Percentiles rank a stretch among this genome's conserved stretches.
Evolutionary conservation across 768 basidiomycete species (phyloP).

Genomic region (Leucogyrophana mollusca): DNA sequence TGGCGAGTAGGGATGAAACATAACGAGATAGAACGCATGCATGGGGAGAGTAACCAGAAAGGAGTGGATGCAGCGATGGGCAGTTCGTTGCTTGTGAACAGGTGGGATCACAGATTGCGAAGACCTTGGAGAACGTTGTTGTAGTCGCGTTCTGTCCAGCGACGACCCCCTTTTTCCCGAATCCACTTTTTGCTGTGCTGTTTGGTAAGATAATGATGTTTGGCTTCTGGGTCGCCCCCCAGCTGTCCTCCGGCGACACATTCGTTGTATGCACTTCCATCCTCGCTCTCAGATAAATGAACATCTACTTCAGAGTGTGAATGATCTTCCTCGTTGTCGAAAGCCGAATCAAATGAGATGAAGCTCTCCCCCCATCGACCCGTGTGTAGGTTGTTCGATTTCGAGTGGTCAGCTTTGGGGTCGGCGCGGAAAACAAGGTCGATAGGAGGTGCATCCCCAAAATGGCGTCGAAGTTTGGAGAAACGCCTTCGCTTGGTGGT

Average conservation of each 20-base stretch:
- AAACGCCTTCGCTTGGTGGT: conserved; percentile 29
- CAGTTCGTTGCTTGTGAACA: background rate
- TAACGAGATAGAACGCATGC: background rate
- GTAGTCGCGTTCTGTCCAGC: conserved; percentile 37
- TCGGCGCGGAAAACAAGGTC: conserved; percentile 17
- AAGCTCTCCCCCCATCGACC: background rate
- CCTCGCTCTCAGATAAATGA: background rate
- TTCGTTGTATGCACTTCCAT: background rate
- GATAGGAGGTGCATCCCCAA: conserved; percentile 29
- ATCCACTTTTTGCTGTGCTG: conserved; percentile 37
- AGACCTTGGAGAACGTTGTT: conserved; percentile 32
- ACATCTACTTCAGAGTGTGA: conserved; percentile 3
- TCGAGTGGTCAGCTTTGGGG: conserved; percentile 1
- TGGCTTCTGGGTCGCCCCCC: background rate
- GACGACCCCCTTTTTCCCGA: conserved; percentile 35
- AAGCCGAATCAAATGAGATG: background rate
- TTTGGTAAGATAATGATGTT: conserved; percentile 2
- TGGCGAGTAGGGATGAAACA: background rate
- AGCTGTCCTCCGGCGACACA: background rate
- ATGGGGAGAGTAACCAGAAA: background rate
- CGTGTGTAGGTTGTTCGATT: background rate
- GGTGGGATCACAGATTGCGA: conserved; percentile 23
- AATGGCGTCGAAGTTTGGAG: conserved; percentile 31
- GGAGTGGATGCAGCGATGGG: background rate
- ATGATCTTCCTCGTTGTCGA: background rate